Percentiles rank a stretch among this genome's conserved stretches.
phyloP scores from a whole-genome alignment of 768 basidiomycete genomes.

The Panellus pusillus region DNA sequence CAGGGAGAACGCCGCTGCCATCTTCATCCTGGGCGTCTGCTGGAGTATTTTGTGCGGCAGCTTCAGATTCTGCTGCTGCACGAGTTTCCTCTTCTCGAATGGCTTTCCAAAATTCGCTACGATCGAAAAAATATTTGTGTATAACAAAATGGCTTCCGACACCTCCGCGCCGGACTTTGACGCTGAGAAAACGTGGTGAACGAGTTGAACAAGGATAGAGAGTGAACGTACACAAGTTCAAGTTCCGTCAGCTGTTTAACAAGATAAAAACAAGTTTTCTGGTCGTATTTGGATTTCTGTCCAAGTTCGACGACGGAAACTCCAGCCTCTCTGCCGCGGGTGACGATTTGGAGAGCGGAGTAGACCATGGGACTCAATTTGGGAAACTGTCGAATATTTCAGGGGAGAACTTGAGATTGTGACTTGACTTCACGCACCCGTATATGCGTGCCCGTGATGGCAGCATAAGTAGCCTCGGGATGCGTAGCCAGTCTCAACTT shows the following conservation, averaged over 20 bases:
- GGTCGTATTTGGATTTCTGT: conserved; percentile 77
- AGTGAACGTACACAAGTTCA: conserved; percentile 61
- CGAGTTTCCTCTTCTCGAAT: conserved; percentile 69
- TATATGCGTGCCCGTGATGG: conserved; percentile 84
- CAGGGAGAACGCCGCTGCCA: conserved; percentile 30
- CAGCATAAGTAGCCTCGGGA: conserved; percentile 70
- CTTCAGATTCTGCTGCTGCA: conserved; percentile 34
- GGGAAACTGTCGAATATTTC: conserved; percentile 49
- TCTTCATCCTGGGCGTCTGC: conserved; percentile 37
- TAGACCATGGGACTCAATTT: conserved; percentile 87
- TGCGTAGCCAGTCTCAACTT: conserved; percentile 73
- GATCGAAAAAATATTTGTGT: conserved; percentile 82
- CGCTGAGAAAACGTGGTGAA: conserved; percentile 36
- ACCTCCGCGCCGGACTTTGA: conserved; percentile 77
- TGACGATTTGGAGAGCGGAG: conserved; percentile 78
- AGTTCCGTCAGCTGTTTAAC: conserved; percentile 74
- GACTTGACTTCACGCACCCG: conserved; percentile 48
- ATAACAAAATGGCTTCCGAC: conserved; percentile 77
- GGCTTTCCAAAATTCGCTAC: conserved; percentile 71
- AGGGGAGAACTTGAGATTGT: too few species aligned
- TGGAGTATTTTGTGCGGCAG: neutral
- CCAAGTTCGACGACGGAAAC: conserved; percentile 79
- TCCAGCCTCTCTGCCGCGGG: conserved; percentile 76
- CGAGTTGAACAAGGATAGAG: neutral
- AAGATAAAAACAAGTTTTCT: conserved; percentile 88